Evolutionary conservation across 2,329 filamentous ascomycete genomes (phyloP), one percentile per base, ranked within the genome.

Genomic region (Hypoxylon sp.): DNA sequence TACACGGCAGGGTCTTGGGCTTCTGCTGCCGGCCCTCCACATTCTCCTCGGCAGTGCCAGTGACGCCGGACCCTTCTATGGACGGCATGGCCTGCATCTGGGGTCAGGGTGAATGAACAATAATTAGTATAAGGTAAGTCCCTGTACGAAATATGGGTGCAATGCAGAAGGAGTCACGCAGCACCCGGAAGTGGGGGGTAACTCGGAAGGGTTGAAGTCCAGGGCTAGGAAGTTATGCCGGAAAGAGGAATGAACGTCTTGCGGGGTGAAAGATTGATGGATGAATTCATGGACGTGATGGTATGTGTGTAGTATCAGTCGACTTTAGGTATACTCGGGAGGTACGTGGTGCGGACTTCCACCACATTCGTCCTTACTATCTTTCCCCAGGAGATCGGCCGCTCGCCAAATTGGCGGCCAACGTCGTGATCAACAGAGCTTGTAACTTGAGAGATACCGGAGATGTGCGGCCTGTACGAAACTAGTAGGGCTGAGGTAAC

Each of bases 1-100:
- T 86, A 81, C 87, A 89, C 61, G 86, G 87, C 65, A 88, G 76
- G 52, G 85, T 86, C 78, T 88, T 88, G 70, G 87, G 86, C 72
- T 88, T 88, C 75, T 86, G 85, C 70, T 85, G 83, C 72, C 84
- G 83, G 73, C 78, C 78, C 71, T 88, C 85, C 61, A 80, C 81
- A 67, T 79, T 81, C 69, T 86, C 85, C 45, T 83, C 81, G 73
- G 76, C 72, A 75, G 71, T 75, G 62, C 71, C 75, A 67, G 78
- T 74, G 52, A 78, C 74, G 63, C 75, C 73, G 65, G 81, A 77
- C 46, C 80, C 81, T 75, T 87, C 85, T 75, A 86, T 81, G 68
- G 85, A 82, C 66, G 71, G 74, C 73, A 71, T 71, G 54, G 85
- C 82, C 72, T 86, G 79, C 85, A 87, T 87, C 66, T 72, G 72